phyloP scores from a whole-genome alignment of 2,329 filamentous ascomycete genomes.

The Penicillium sp. region DNA sequence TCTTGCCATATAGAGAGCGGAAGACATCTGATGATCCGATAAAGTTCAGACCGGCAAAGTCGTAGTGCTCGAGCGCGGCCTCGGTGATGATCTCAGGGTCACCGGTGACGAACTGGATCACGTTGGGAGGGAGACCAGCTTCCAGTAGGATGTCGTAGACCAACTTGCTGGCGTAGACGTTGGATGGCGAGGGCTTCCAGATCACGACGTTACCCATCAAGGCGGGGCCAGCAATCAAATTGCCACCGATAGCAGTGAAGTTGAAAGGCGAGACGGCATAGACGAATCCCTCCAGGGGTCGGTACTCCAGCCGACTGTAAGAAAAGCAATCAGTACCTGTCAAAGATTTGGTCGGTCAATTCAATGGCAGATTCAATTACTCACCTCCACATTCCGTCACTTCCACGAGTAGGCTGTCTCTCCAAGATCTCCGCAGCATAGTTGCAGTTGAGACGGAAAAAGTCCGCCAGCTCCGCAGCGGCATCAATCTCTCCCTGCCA shows the following conservation, averaged over 20 bases:
- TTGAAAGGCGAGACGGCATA: constrained; percentile 95
- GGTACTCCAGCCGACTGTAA: constrained; percentile 72
- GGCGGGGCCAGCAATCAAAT: constrained; percentile 78
- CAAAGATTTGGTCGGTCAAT: background rate
- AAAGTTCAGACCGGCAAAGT: constrained; percentile 87
- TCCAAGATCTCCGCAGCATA: constrained; percentile 86
- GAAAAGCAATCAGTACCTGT: background rate
- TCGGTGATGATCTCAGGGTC: constrained; percentile 81
- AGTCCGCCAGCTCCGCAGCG: constrained; percentile 86
- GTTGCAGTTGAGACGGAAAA: constrained; percentile 65
- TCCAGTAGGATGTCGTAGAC: constrained; percentile 90
- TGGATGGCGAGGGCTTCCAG: constrained; percentile 90
- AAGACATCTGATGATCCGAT: constrained; percentile 90
- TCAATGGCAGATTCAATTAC: constrained; percentile 8
- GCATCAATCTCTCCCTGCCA: constrained; percentile 97
- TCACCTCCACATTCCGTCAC: constrained; percentile 81
- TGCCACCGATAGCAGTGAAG: constrained; percentile 91
- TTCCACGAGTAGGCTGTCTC: constrained; percentile 80
- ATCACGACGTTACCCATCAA: constrained; percentile 92
- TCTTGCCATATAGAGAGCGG: constrained; percentile 80
- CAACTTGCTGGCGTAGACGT: constrained; percentile 83
- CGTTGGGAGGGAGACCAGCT: constrained; percentile 81
- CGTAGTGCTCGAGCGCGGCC: constrained; percentile 69
- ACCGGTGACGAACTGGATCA: constrained; percentile 91
- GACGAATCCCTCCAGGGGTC: constrained; percentile 89